Conservation (phyloP, 2,329 filamentous ascomycete species). For the Rhynchosporium secalis region DNA sequence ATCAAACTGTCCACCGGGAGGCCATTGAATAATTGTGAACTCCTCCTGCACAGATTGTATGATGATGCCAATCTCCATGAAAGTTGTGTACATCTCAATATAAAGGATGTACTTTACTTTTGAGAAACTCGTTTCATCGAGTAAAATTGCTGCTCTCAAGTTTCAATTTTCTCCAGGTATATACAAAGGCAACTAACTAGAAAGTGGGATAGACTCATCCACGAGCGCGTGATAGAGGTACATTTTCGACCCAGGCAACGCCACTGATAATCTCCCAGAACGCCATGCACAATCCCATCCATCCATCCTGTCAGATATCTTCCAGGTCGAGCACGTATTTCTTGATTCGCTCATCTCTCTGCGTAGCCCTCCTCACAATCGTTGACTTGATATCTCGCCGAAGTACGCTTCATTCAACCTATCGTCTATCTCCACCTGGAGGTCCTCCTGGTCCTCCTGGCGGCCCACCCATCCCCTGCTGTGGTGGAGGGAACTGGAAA, state of each 20-base stretch:
- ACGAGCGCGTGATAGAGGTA: neutral
- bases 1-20: neutral
- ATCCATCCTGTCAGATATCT: neutral
- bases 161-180: neutral
- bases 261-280: constrained; percentile 19
- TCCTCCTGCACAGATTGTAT: no score
- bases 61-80: no score
- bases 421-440: constrained; percentile 27
- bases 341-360: neutral
- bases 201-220: constrained; percentile 1
- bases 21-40: no score
- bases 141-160: neutral
- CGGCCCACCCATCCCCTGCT: constrained; percentile 32
- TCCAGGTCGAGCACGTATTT: neutral
- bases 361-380: neutral
- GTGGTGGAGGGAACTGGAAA: constrained; percentile 50
- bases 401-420: neutral
- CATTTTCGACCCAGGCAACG: constrained; percentile 24
- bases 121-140: no score
- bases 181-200: neutral
- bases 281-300: constrained; percentile 16
- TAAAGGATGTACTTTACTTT: no score
- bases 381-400: no score
- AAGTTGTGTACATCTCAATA: no score
- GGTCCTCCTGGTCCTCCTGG: constrained; percentile 22